phyloP scores from a whole-genome alignment of 352 stramenopile genomes.

The Pythium sukuiense region DNA sequence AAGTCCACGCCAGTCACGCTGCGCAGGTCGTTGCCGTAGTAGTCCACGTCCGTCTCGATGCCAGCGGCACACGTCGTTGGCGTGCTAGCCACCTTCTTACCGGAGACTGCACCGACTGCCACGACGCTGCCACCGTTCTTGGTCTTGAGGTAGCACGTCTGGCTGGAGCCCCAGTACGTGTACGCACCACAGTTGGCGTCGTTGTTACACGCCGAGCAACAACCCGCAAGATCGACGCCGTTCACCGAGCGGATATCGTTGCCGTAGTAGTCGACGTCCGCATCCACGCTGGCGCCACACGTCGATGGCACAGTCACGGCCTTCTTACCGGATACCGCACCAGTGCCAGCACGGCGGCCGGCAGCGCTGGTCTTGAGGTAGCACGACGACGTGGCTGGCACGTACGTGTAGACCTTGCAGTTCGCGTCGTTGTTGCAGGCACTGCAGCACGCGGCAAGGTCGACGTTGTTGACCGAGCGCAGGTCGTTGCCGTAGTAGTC shows the following conservation, averaged over 20 bases:
- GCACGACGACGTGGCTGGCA: constrained; percentile 22
- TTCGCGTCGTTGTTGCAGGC: constrained; percentile 34
- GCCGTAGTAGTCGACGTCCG: constrained; percentile 48
- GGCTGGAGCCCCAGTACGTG: background rate
- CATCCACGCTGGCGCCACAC: background rate
- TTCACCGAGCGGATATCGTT: background rate
- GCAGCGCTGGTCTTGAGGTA: constrained; percentile 39
- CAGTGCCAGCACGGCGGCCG: constrained; percentile 30
- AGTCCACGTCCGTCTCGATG: background rate
- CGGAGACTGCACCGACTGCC: background rate
- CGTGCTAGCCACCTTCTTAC: background rate
- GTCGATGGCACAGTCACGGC: background rate
- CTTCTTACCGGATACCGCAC: background rate
- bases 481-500: constrained; percentile 37
- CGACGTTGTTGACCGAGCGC: background rate
- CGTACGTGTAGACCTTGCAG: constrained; percentile 25
- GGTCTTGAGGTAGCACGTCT: constrained; percentile 33
- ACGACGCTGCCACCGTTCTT: constrained; percentile 45
- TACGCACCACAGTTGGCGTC: constrained; percentile 41
- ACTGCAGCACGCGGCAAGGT: background rate
- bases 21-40: background rate
- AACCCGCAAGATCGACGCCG: background rate
- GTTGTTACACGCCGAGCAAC: background rate
- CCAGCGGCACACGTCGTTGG: background rate
- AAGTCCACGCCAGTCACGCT: background rate